phyloP scores from a whole-genome alignment of 2,329 filamentous ascomycete species.

The Pseudocercospora eumusae region DNA sequence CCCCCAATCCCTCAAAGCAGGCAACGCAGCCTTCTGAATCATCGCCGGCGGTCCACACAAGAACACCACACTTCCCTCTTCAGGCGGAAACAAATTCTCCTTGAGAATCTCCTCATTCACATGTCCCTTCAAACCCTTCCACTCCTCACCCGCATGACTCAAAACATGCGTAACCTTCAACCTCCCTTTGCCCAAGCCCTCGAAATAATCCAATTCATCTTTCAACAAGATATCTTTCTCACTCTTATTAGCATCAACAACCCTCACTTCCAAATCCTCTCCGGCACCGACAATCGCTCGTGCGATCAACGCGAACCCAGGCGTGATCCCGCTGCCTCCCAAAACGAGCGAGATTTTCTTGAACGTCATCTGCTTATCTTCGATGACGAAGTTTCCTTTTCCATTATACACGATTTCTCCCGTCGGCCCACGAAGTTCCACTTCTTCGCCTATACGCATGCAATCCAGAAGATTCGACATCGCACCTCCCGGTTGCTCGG shows the following conservation, averaged over 20 bases:
- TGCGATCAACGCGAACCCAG: slow-evolving; percentile 54
- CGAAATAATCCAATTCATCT: slow-evolving; percentile 47
- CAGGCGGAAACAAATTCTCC: slow-evolving; percentile 48
- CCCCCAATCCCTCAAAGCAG: slow-evolving; percentile 45
- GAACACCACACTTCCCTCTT: slow-evolving; percentile 46
- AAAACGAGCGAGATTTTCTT: slow-evolving; percentile 52
- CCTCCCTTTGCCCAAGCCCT: slow-evolving; percentile 42
- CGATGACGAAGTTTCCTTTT: slow-evolving; percentile 50
- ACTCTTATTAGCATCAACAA: slow-evolving; percentile 53
- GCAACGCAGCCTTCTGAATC: slow-evolving; percentile 56
- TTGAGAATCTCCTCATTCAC: slow-evolving; percentile 48
- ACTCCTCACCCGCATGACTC: slow-evolving; percentile 47
- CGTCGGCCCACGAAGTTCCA: slow-evolving; percentile 56
- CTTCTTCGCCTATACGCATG: slow-evolving; percentile 51
- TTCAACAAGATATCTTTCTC: slow-evolving; percentile 52
- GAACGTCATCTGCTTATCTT: slow-evolving; percentile 47
- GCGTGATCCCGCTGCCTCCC: slow-evolving; percentile 55
- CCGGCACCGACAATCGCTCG: slow-evolving; percentile 41
- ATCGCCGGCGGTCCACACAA: slow-evolving; percentile 55
- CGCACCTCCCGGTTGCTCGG: slow-evolving; percentile 54
- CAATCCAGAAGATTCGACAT: slow-evolving; percentile 57
- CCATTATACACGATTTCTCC: slow-evolving; percentile 55
- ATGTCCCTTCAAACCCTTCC: slow-evolving; percentile 51
- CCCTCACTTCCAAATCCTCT: slow-evolving; percentile 43
- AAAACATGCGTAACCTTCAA: slow-evolving; percentile 53